Base-by-base conservation (phyloP, 192 early-diverging fungal species). In the Coemansia sp. region DNA sequence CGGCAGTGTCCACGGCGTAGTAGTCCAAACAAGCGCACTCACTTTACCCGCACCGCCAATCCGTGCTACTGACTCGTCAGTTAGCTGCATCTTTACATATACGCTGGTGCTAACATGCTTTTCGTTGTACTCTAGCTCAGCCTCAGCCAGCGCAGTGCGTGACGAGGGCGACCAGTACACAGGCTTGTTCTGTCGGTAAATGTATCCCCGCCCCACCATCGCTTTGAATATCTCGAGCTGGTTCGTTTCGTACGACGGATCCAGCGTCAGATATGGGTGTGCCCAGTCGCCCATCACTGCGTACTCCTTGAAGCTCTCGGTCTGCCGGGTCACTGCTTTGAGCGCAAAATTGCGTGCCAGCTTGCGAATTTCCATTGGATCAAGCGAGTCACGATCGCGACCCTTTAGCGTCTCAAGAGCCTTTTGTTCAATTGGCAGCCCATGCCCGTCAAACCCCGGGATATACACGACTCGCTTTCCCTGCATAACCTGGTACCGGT, bases 141-240 rank as follows among this genome's bases (percentile, higher is more conserved):
- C 85, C 75, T 93, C 91, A 14, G 91, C 91, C 35, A 93, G 83
- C 4, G 91, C 90, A 11, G 91, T 90, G 59, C 86, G 84, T 48
- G 91, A 91, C 3, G 91, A 93, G 3, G 91, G 91, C 27, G 90
- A 93, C 90, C 90, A 93, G 67, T 89, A 91, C 3, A 93, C 91
- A 1, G 91, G 91, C 60, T 90, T 90, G 72, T 87, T 83, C 64
- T 88, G 88, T 11, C 91, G 84, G 58, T 90, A 90, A 21, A 93
- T 90, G 22, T 88, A 85, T 6, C 87, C 88, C 62, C 85, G 84
- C 62, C 84, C 80, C 64, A 90, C 83, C 91, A 93, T 90, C 19
- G 82, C 77, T 25, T 82, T 75, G 60, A 93, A 93, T 9, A 93
- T 78, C 41, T 85, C 69, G 19, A 93, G 68, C 67, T 93, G 91